Evolutionary conservation across 306 rosid genomes (phyloP).

Genomic region (Spatholobus suberectus): DNA sequence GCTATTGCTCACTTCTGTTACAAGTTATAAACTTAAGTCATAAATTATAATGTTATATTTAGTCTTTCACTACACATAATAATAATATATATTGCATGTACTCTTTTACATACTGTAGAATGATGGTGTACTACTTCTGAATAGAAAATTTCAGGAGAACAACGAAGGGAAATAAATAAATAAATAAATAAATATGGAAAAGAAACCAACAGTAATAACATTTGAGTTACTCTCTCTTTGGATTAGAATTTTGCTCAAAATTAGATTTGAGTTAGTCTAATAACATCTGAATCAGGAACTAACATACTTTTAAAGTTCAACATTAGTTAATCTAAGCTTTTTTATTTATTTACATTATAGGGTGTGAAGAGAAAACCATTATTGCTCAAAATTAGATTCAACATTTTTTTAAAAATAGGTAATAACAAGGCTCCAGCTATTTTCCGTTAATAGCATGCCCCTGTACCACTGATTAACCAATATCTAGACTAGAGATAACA

Average conservation of each 20-base stretch:
- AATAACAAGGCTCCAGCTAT: not conserved
- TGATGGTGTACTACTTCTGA: no score
- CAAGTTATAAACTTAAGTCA: no score
- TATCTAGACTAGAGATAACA: not conserved
- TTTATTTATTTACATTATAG: not conserved
- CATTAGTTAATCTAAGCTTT: not conserved
- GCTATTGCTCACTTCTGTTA: no score
- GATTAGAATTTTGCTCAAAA: not conserved
- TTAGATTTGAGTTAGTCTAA: no score
- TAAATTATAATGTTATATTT: no score
- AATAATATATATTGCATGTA: no score
- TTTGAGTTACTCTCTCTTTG: not conserved
- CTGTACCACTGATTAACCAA: not conserved
- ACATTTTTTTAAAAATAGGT: not conserved
- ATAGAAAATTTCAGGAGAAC: no score
- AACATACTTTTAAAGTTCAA: not conserved
- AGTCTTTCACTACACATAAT: no score
- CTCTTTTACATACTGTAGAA: no score
- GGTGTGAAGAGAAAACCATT: not conserved
- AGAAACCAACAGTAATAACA: not conserved
- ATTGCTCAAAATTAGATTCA: not conserved
- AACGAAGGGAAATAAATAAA: no score
- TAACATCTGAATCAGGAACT: not conserved
- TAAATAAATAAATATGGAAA: not conserved
- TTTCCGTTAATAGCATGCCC: constrained; percentile 18